Base-by-base conservation (phyloP, 306 rosid genomes). In the Castanea sativa region DNA sequence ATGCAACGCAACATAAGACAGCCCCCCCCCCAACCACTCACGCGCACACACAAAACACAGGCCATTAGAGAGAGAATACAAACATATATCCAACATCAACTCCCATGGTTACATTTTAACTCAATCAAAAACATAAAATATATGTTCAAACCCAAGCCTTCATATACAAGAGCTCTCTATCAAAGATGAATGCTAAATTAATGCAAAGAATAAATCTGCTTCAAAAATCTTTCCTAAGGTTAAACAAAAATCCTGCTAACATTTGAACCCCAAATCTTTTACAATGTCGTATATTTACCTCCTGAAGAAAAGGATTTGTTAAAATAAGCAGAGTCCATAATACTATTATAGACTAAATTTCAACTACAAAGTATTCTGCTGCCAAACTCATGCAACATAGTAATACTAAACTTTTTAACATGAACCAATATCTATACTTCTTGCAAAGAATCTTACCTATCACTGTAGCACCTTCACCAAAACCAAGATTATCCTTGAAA, bases 401-500 rank as follows among this genome's bases (percentile, higher is more conserved):
- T 33, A 33, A 33, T 18, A 35, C 20, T 67, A n/a, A 38, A 67
- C 27, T 18, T 67, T 64, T n/a, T 35, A 8, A 67, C 15, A 11
- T 4, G 1, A 67, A 67, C 52, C 21, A 67, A 55, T 8, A 33
- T 14, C 73, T 55, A 27, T 10, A 53, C 27, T 63, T 5, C 55
- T 25, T n/a, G 67, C 70, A 63, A 57, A 73, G 58, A 49, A 21
- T 3, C 79, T 85, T 85, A 91, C 99, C 92, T 61, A 95, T 4
- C 29, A 95, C 85, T 29, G 99, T 95, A 55, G 96, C 21, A 69
- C 74, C 88, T 95, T 95, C 99, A 73, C 99, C 89, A 12, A 90
- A 87, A 74, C 99, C 99, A 76, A 90, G 80, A 32, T 83, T 52
- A 87, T 95, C 99, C 94, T 83, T 93, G 94, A 85, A 95, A 74